Percentiles rank a stretch among this genome's conserved stretches.
These are phyloP conservation scores for Ricinus communis DNA, from an alignment of 345 rosid genomes.

Conservation along the genomic window DNA sequence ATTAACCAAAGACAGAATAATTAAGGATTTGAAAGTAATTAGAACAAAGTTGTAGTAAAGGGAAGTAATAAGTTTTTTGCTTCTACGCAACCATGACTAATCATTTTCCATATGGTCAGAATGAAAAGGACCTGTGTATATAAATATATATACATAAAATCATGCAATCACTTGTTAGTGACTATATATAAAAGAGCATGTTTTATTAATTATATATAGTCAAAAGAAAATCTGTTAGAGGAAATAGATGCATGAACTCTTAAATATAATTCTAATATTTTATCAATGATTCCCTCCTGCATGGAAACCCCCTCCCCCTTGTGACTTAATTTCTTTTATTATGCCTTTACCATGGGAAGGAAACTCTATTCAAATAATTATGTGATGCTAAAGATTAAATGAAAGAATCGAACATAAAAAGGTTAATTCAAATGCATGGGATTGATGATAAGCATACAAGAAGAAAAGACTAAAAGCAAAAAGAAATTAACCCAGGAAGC, in stretches of 20 bases:
- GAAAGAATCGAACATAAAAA: neutral
- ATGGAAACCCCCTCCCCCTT: neutral
- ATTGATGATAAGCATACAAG: neutral
- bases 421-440: neutral
- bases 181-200: neutral
- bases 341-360: neutral
- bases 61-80: no score
- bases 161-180: no score
- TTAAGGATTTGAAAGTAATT: no score
- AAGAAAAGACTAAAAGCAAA: neutral
- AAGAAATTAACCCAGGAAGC: no score
- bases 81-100: no score
- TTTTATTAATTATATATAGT: neutral
- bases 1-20: no score
- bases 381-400: neutral
- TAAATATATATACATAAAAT: no score
- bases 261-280: neutral
- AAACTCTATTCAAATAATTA: neutral
- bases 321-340: neutral
- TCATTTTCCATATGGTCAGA: no score
- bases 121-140: no score
- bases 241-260: conserved; percentile 22
- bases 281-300: conserved; percentile 12
- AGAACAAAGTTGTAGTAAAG: no score
- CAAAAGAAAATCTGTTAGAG: neutral